Evolutionary conservation across 495 filamentous ascomycete species (phyloP), one percentile per base, ranked within the genome.

Genomic region (Apodospora peruviana): DNA sequence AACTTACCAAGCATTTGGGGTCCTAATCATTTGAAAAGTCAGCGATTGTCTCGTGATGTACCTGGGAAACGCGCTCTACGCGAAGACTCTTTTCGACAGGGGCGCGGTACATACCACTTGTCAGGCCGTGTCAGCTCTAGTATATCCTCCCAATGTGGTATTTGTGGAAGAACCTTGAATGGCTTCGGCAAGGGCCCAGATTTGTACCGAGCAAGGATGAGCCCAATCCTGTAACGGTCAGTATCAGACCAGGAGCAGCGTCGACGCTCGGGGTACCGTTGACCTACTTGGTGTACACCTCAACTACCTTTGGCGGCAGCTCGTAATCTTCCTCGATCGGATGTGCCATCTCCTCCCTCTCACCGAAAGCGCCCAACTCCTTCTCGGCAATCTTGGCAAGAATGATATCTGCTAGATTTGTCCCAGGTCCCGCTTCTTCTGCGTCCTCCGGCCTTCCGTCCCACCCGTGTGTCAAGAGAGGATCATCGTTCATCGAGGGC

Each of bases 181-280:
- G 91, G 91, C 67, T 97, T 97, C 11, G 93, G 94, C 20, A 97
- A 78, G 54, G 89, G 89, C 18, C 93, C 93, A 9, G 89, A 93
- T 62, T 95, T 95, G 69, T 96, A 96, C 43, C 91, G 80, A 8
- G 89, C 90, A 35, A 97, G 79, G 42, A 97, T 82, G 56, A 89
- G 76, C 43, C 90, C 91, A 53, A 95, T 85, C 68, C 86, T 90
- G 47, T 8, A 40, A 14, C 17, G 32, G 32, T 55, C 19, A 55
- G 58, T 43, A 53, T 21, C 4, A 32, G 39, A 45, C 12, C 19
- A 8, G 17, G 22, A 16, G 47, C 52, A 49, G n/a, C 10, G 12
- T 16, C 12, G 12, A 34, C 24, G 36, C 5, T 35, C 34, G 27
- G n/a, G 22, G 37, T 46, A 45, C 38, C 34, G 17, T 17, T 43